Base-by-base conservation (phyloP, 169 alveolate genomes). In the Plasmodium fragile region DNA sequence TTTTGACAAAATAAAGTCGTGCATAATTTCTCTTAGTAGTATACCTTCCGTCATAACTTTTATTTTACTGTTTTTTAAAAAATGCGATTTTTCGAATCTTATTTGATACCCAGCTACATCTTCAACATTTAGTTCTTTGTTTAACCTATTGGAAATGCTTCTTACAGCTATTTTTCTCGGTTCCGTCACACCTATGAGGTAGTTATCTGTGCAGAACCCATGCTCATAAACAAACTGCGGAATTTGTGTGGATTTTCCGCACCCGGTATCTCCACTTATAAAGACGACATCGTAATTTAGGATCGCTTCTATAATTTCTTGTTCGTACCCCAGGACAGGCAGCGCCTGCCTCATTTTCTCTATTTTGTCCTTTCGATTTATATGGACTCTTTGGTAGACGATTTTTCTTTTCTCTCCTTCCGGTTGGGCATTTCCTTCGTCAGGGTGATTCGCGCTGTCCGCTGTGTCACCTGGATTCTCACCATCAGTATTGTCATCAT, bases 1-100 rank as follows among this genome's bases (percentile, higher is more conserved):
- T 84, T 98, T 97, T 30, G 98, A 95, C 84, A 98, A 92, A 22
- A 98, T 81, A 32, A 97, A 96, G 93, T 98, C 99, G 72, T 92
- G 92, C 90, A 97, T 97, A 80, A 99, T 96, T 95, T 99, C 99
- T 91, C 98, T 98, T 83, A 99, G 96, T 78, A 99, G 95, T 30
- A 99, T 98, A 45, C 99, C 99, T 95, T 99, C 99, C 30, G 99
- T 99, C 99, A 99, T 99, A 95, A 99, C 98, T 97, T 98, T 98
- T 18, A 98, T 98, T 81, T 95, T 92, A 72, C 98, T 96, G 32
- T 83, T 94, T 73, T 94, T 95, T 92, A 71, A 94, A 81, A 95
- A 97, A 92, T 82, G 94, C 55, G 92, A 95, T 98, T 89, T 97
- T 97, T 94, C 98, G 96, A 43, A 97, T 97, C 96, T 97, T 96